Evolutionary conservation across 1,284 basidiomycete species (phyloP), one percentile per base, ranked within the genome.

Genomic region (Schizopora paradoxa): DNA sequence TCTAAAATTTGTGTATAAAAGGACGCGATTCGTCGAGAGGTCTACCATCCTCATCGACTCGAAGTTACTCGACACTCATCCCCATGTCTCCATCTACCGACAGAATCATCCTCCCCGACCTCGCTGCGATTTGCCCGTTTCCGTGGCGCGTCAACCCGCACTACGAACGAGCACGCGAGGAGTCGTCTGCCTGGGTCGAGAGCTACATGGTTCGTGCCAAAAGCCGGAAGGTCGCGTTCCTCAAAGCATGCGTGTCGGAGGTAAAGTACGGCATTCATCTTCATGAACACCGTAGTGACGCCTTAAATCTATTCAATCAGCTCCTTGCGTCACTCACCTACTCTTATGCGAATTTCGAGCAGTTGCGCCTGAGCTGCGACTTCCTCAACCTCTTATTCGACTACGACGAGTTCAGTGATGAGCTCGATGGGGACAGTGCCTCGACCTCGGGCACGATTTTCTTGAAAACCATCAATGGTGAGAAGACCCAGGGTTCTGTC

Each of bases 111-210:
- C 73, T 83, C 48, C 80, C 80, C 13, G 76, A 82, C 58, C 72
- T 82, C 40, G 61, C 74, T 36, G 54, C 68, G 21, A 57, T 69
- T 38, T 78, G 73, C 47, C 70, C 73, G 14, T 65, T 14, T 63
- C 64, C 49, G 32, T 43, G 18, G 66, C 66, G 31, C 10, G 11
- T 35, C 18, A 35, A 35, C 14, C 14, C 33, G 8, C 33, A 3
- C 22, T 10, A 2, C 33, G 14, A 35, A n/a, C n/a, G n/a, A n/a
- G n/a, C n/a, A n/a, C 37, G 36, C 7, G 29, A 32, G 34, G 75
- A 75, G 52, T 80, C 79, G 27, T 70, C 72, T 3, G 68, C 69
- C 27, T 85, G 83, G 81, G 70, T 80, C 51, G 74, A 77, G 54
- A 69, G 70, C 53, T 79, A 73, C 63, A 64, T 76, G 44, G 61